phyloP scores from a whole-genome alignment of 306 rosid species.

The Vicia villosa region DNA sequence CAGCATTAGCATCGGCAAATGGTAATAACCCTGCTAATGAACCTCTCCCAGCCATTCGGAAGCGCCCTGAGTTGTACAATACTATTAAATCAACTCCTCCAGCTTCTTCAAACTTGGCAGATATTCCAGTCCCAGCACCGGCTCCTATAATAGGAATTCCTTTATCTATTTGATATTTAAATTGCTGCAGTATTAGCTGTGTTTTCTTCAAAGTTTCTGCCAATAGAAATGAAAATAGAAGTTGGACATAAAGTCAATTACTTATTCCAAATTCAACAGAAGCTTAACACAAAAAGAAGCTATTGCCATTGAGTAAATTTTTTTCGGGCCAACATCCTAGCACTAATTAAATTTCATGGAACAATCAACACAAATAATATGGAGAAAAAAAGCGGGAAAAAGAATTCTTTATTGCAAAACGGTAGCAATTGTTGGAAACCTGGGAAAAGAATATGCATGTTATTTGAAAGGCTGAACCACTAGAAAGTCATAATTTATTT shows the following conservation, averaged over 20 bases:
- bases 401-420: slow-evolving; percentile 12
- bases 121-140: slow-evolving; percentile 96
- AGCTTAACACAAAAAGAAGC: slow-evolving; percentile 24
- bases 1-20: slow-evolving; percentile 92
- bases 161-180: slow-evolving; percentile 62
- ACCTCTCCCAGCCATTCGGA: slow-evolving; percentile 98
- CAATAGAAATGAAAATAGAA: slow-evolving; percentile 29
- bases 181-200: slow-evolving; percentile 61
- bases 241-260: slow-evolving; percentile 1
- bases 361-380: slow-evolving; percentile 6
- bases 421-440: slow-evolving; percentile 1
- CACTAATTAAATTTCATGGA: slow-evolving; percentile 9
- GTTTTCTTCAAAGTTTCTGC: slow-evolving; percentile 84
- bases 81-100: slow-evolving; percentile 93
- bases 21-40: slow-evolving; percentile 91
- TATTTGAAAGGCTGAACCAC: slow-evolving; percentile 23
- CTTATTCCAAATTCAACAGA: not conserved
- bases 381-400: not conserved
- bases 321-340: slow-evolving; percentile 14
- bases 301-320: slow-evolving; percentile 8
- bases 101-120: slow-evolving; percentile 97
- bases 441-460: slow-evolving; percentile 13
- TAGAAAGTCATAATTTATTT: not conserved
- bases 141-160: slow-evolving; percentile 85
- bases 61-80: slow-evolving; percentile 91